Base-by-base conservation (phyloP, 2,329 filamentous ascomycete species). In the Fusarium coffeatum region DNA sequence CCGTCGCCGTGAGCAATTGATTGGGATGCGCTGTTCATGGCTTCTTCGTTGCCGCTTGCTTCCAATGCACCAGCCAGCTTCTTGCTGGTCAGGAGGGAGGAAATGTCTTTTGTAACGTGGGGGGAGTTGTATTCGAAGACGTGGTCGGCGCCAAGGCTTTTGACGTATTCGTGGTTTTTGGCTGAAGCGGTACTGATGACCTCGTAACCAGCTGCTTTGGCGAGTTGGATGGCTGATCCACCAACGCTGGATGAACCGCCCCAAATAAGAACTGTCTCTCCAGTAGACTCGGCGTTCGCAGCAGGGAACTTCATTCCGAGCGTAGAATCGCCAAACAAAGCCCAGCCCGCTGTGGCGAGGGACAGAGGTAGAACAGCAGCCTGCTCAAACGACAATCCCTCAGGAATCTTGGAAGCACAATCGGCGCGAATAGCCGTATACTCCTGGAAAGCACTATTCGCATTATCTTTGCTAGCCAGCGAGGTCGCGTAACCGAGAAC, bases 231-330 rank as follows among this genome's bases (percentile, higher is more conserved):
- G 1, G 81, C 82, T 45, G 80, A 81, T 42, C 79, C 79, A 2
- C 85, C 84, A 1, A 85, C 83, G 18, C 78, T 79, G 0, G 82
- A 81, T 5, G 83, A 80, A 0, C 85, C 87, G n/a, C 86, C 86
- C 83, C 84, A 88, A 42, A 80, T 64, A 13, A 73, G 48, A 2
- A 73, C 57, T 1, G 43, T 40, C 32, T 73, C 50, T 1, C 30
- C 55, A 2, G 40, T 48, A 9, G 63, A 18, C 3, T 48, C n/a
- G 0, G 67, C 41, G 3, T 23, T 22, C 5, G 56, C 30, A 13
- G 49, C 60, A 2, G 68, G 68, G 20, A 64, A 63, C n/a, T 46
- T 50, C 41, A 68, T 57, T 8, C 37, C 51, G 3, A 69, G 47
- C 2, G 47, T 49, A 16, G 68, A 54, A 18, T 69, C 55, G 8